Base-by-base conservation (phyloP, 306 rosid species). In the Vigna radiata region DNA sequence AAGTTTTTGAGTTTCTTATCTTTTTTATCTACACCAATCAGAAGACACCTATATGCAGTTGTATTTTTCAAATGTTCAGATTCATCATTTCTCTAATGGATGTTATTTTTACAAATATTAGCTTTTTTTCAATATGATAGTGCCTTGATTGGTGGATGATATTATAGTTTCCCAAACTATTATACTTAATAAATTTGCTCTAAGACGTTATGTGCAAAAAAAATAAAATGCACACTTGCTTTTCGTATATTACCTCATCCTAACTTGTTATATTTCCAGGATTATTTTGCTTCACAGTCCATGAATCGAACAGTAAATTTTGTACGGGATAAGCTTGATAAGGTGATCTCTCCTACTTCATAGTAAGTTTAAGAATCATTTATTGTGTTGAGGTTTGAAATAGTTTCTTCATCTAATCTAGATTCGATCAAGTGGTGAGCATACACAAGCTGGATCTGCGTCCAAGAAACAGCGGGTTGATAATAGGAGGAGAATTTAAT, bases 271-370 rank as follows among this genome's bases (percentile, higher is more conserved):
- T 73, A 69, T 77, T 29, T 66, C 33, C 83, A 93, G 98, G 98
- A 93, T 47, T 91, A 94, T 85, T 92, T 94, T 78, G 44, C 89
- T 58, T 94, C 97, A 65, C 76, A 75, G 27, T 89, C 97, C n/a
- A 92, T 92, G 98, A 90, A 94, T 80, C 92, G 86, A 77, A 90
- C 97, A 6, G 98, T 87, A 60, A 82, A 46, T 79, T 48, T 76
- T 66, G 97, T 92, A 58, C 87, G 97, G 83, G 89, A 92, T 78
- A 94, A 89, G 86, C 96, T 94, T 71, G 88, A 90, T 77, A 89
- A 94, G 98, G 98, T 94, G 68, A 83, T 71, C 36, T 15, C 64
- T 76, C 72, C 49, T 61, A 43, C 72, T 46, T 41, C 49, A 36
- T 54, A 46, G 17, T 43, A 74, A 64, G 80, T 77, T 64, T 59